A percentile compares a stretch with the other conserved stretches of the same genome.
Conservation (phyloP, 1,284 basidiomycete genomes). For the Ganoderma lingzhi region DNA sequence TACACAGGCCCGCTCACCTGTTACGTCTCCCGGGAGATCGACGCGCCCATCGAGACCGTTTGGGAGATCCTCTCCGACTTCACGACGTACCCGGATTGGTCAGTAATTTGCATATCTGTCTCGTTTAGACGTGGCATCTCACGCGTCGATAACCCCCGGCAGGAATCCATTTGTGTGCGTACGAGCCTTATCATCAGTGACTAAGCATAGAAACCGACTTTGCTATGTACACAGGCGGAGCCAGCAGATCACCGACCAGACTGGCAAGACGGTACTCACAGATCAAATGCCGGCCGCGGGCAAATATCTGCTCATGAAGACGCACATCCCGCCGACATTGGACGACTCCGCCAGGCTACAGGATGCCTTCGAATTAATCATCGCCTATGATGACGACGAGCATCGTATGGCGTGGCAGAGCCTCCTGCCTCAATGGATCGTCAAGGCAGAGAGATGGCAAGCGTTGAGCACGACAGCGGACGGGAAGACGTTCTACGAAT, state of each 20-base stretch:
- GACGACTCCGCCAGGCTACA: conserved; percentile 40
- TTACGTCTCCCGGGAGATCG: conserved; percentile 50
- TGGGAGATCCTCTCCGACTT: conserved; percentile 59
- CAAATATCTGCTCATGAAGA: conserved; percentile 55
- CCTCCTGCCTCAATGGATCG: conserved; percentile 34
- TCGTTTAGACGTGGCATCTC: background rate
- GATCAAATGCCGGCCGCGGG: conserved; percentile 65
- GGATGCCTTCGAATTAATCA: conserved; percentile 45
- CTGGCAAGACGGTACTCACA: conserved; percentile 47
- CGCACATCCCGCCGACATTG: conserved; percentile 67
- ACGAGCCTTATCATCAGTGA: background rate
- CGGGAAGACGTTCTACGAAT: conserved; percentile 71
- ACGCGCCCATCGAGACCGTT: conserved; percentile 56
- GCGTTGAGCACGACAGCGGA: conserved; percentile 55
- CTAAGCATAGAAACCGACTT: background rate
- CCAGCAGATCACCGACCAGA: conserved; percentile 56
- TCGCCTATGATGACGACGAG: conserved; percentile 56
- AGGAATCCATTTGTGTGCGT: conserved; percentile 77
- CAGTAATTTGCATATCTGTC: background rate
- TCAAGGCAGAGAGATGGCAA: conserved; percentile 71
- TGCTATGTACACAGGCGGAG: conserved; percentile 55
- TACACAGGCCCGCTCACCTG: no score
- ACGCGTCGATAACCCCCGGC: background rate
- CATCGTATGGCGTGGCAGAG: conserved; percentile 42
- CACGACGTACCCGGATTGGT: conserved; percentile 55